Conservation (phyloP, 495 filamentous ascomycete species). For the Trichoderma virens region DNA sequence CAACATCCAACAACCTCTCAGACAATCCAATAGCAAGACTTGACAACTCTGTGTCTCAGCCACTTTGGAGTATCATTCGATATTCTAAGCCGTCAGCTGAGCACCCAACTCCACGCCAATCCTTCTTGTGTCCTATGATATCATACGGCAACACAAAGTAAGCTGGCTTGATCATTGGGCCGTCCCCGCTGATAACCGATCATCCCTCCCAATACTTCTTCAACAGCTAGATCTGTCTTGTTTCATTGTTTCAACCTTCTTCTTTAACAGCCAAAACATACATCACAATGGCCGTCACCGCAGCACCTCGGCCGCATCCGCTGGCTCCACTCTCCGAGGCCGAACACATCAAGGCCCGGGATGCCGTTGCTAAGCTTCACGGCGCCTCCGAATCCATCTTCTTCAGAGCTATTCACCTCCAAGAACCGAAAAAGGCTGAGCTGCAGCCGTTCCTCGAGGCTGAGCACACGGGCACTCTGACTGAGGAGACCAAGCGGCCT, state of each 20-base stretch:
- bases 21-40: background rate
- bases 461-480: conserved; percentile 33
- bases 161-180: background rate
- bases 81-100: background rate
- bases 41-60: background rate
- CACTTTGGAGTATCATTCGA: background rate
- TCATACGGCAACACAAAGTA: background rate
- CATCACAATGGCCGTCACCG: background rate
- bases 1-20: background rate
- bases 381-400: conserved; percentile 24
- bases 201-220: background rate
- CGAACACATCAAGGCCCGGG: conserved; percentile 17
- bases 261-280: background rate
- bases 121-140: background rate
- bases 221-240: background rate
- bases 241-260: background rate
- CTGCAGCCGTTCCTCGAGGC: conserved; percentile 36
- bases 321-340: conserved; percentile 9
- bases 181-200: background rate
- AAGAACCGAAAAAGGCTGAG: conserved; percentile 55
- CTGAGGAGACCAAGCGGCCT: conserved; percentile 34
- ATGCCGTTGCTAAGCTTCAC: conserved; percentile 20
- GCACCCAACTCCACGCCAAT: background rate
- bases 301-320: conserved; percentile 7
- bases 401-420: conserved; percentile 57